Evolutionary conservation across 345 rosid genomes (phyloP), one percentile per base, ranked within the genome.

Genomic region (Kernera saxatilis): DNA sequence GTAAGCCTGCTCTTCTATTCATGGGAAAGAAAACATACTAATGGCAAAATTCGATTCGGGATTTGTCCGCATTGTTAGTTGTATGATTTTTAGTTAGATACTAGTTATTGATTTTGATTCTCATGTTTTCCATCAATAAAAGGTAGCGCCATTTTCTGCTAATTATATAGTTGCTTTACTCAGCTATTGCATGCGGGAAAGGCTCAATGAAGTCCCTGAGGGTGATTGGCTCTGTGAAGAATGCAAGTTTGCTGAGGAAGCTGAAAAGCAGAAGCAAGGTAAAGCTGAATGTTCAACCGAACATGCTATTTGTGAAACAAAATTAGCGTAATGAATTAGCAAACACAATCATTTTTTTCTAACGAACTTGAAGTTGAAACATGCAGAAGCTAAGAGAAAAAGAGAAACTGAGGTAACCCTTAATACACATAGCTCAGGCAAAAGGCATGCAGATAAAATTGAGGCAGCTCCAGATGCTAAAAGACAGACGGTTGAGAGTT

Each of bases 221-320:
- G 90, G 85, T 79, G 88, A 92, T 53, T 95, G 99, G 99, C 84
- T 92, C 11, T 95, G 99, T 71, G 99, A 95, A 82, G 98, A 88
- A 79, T 95, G 99, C 85, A 84, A 82, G 78, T 53, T 82, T 65
- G 78, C 84, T 13, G 96, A 88, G 82, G 92, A 84, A 80, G 79
- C 69, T 74, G 94, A 82, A 72, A 85, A 67, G 41, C 91, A 73
- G 64, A 85, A 87, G 80, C 88, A 76, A 83, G 95, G 95, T 89
- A 76, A 81, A 62, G 67, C 72, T 55, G 71, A 71, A 63, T 51
- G 46, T 11, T 35, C 32, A n/a, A 23, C 36, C 32, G 11, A 45
- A 8, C 35, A 45, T 33, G 40, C 29, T 60, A 32, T 29, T 8
- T 60, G 49, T 61, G 27, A 53, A 52, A 52, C 19, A 54, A 15